Percentiles rank a stretch among this genome's conserved stretches.
Conservation (phyloP, 257 asterid species). For the Solanum chmielewskii region DNA sequence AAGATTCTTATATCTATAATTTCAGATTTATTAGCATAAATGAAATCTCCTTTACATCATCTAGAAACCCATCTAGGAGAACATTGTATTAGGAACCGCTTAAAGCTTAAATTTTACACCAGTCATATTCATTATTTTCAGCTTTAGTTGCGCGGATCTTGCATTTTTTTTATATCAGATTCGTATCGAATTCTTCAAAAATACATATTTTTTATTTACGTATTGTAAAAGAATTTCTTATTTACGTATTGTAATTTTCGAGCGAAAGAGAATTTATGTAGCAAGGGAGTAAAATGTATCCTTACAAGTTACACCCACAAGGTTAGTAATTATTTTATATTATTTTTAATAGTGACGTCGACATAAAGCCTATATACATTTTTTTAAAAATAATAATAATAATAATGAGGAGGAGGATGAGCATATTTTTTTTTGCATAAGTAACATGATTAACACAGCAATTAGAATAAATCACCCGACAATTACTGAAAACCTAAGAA, state of each 20-base stretch:
- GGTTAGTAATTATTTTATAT: neutral
- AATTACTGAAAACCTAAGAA: neutral
- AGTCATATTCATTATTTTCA: neutral
- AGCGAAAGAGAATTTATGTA: neutral
- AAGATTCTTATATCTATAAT: neutral
- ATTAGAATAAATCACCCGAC: slow-evolving; percentile 1
- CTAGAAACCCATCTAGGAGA: neutral
- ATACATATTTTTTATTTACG: neutral
- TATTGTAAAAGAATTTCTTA: neutral
- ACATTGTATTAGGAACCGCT: neutral
- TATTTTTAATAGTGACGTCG: neutral
- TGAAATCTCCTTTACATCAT: neutral
- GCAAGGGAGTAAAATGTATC: neutral
- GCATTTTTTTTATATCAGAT: accelerated
- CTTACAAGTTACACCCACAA: neutral
- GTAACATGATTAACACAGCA: neutral
- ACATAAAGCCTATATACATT: neutral
- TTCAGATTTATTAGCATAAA: neutral
- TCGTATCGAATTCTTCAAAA: too few relatives aligned
- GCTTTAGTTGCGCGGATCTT: accelerated
- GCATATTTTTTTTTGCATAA: neutral
- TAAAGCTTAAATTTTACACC: neutral
- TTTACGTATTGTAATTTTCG: neutral
- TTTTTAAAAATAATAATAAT: neutral
- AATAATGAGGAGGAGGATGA: neutral